A percentile compares a stretch with the other conserved stretches of the same genome.
Conservation (phyloP, 2,329 filamentous ascomycete species). For the Helotiales sp. region DNA sequence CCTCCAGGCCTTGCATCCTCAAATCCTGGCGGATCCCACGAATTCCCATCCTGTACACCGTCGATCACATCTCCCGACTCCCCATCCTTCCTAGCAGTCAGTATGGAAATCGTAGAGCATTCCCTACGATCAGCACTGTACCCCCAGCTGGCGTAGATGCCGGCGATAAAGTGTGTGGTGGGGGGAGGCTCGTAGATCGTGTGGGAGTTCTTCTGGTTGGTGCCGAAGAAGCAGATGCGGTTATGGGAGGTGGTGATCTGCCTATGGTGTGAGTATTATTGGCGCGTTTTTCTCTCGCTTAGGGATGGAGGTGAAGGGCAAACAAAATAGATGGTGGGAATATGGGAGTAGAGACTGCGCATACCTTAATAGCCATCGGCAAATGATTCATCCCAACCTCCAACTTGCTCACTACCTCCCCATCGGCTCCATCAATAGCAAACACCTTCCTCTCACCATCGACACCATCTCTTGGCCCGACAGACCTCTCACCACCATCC, state of each 20-base stretch:
- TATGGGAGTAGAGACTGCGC: background rate
- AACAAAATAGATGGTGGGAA: too few species aligned
- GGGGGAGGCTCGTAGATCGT: slow-evolving; percentile 2
- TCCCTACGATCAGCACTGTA: slow-evolving; percentile 1
- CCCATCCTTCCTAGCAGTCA: slow-evolving; percentile 1
- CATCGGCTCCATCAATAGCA: slow-evolving; percentile 21
- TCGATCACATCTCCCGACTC: background rate
- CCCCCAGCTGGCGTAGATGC: slow-evolving; percentile 24
- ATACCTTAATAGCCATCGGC: slow-evolving; percentile 27
- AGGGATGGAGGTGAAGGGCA: background rate
- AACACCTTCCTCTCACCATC: slow-evolving; percentile 15
- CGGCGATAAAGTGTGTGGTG: slow-evolving; percentile 14
- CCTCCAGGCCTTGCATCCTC: background rate
- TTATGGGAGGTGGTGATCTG: slow-evolving; percentile 26
- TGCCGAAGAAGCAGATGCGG: slow-evolving; percentile 23
- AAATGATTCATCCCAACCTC: slow-evolving; percentile 27
- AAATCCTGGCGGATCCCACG: slow-evolving; percentile 3
- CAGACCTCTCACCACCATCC: slow-evolving; percentile 1
- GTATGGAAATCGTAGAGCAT: slow-evolving; percentile 15
- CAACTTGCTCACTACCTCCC: slow-evolving; percentile 22
- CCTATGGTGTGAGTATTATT: background rate
- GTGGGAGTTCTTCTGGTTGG: slow-evolving; percentile 22
- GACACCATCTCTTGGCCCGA: background rate
- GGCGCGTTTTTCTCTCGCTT: background rate
- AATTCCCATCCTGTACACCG: background rate